phyloP scores from a whole-genome alignment of 331 rosid species.

The Malus hybrid region DNA sequence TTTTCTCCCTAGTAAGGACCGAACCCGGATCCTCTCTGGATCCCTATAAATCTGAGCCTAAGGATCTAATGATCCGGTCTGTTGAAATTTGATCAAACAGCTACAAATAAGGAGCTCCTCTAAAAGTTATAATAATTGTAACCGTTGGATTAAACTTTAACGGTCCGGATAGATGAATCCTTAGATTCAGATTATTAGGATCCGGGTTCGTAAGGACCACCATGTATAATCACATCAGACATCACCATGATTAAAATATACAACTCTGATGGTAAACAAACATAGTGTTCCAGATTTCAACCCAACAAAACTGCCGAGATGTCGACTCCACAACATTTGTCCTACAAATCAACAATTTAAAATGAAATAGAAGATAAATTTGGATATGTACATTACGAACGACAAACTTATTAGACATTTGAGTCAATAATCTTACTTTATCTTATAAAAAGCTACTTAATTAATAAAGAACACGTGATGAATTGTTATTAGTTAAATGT shows the following conservation, averaged over 20 bases:
- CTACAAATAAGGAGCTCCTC: rapidly evolving
- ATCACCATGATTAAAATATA: not conserved
- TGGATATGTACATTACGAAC: not conserved
- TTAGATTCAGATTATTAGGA: no score
- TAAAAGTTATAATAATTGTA: no score
- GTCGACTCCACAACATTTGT: not conserved
- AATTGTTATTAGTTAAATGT: not conserved
- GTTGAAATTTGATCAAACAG: no score
- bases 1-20: no score
- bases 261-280: not conserved
- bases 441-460: not conserved
- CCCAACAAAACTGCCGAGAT: conserved; percentile 10
- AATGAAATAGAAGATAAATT: not conserved
- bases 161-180: no score
- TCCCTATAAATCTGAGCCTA: no score
- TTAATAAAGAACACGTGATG: conserved; percentile 6
- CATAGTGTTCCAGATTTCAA: not conserved
- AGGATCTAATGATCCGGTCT: no score
- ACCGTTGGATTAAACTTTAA: no score
- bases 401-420: not conserved
- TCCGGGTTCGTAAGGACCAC: not conserved
- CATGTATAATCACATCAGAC: not conserved
- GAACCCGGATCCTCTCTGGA: no score
- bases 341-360: not conserved
- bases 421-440: not conserved